Percentiles rank a stretch among this genome's conserved stretches.
These are phyloP conservation scores for Cryptosporidium xiaoi DNA, from an alignment of 169 alveolate species.

Conservation along the genomic window DNA sequence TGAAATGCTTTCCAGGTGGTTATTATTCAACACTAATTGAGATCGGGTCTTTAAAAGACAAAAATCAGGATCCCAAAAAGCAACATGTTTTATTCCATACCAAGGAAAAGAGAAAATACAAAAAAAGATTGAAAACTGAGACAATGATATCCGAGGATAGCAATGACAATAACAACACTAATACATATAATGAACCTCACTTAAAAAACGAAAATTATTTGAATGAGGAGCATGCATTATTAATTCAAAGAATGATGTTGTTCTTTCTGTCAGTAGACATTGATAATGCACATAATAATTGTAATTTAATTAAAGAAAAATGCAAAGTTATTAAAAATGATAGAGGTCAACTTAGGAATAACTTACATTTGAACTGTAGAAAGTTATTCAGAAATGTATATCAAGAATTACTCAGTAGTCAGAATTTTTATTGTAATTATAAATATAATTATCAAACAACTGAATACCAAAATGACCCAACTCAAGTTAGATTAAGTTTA, in stretches of 20 bases:
- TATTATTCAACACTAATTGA: conserved; percentile 49
- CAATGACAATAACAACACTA: background rate
- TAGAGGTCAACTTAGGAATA: background rate
- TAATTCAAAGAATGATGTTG: conserved; percentile 44
- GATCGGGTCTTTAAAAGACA: conserved; percentile 41
- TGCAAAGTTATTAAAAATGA: background rate
- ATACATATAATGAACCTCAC: background rate
- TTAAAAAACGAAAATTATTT: background rate
- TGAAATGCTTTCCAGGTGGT: conserved; percentile 30
- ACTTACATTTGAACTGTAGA: conserved; percentile 37
- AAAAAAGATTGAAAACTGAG: background rate
- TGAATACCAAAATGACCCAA: background rate
- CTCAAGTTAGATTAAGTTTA: background rate
- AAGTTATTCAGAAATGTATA: conserved; percentile 10
- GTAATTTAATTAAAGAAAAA: background rate
- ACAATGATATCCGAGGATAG: background rate
- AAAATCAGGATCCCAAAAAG: background rate
- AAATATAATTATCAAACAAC: background rate
- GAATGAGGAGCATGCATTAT: background rate
- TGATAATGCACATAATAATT: background rate
- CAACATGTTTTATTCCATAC: background rate
- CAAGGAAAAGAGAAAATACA: background rate
- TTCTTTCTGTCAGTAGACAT: conserved; percentile 13
- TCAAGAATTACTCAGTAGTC: background rate
- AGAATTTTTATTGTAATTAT: background rate